Evolutionary conservation across 345 rosid species (phyloP), one percentile per base, ranked within the genome.

Genomic region (Sonneratia alba): DNA sequence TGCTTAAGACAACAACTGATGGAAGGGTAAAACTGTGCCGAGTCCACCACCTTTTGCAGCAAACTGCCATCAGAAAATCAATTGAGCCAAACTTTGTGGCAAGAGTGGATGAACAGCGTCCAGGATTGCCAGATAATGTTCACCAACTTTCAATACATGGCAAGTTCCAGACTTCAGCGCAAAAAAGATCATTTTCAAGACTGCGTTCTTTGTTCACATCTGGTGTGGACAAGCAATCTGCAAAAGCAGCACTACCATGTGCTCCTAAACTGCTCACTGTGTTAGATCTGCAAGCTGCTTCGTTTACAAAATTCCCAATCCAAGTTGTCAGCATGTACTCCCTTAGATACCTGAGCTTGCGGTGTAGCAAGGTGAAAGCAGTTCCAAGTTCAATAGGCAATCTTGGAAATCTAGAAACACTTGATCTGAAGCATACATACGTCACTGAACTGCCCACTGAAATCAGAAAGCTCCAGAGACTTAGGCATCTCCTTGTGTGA

Each of bases 371-470:
- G 61, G 71, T 78, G 51, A 73, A 68, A 8, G 22, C 14, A 10
- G 36, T 81, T 43, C 84, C 82, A 1, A 69, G 74, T 14, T 78
- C 79, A 10, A 81, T 76, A 4, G 67, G 70, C 34, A 69, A 71
- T 73, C 82, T 81, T 42, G 74, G 38, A 22, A 71, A 78, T 48
- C 45, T 81, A 15, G 79, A 81, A 70, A 81, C 80, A 1, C 40
- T 81, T 47, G 84, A 78, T 65, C 79, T 81, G 32, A 81, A 76
- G 69, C 78, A 78, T n/a, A 64, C 79, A n/a, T 6, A 55, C 11
- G 81, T 78, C 38, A 74, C 69, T 1, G 32, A 37, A 16, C 38
- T 81, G 40, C 84, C 82, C 0, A 59, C 36, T 8, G 73, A 71
- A 61, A 76, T 78, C 42, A 38, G 57, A 12, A 74, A 76, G 59